phyloP scores from a whole-genome alignment of 1,139 yeast genomes.

The Suhomyces maxii region DNA sequence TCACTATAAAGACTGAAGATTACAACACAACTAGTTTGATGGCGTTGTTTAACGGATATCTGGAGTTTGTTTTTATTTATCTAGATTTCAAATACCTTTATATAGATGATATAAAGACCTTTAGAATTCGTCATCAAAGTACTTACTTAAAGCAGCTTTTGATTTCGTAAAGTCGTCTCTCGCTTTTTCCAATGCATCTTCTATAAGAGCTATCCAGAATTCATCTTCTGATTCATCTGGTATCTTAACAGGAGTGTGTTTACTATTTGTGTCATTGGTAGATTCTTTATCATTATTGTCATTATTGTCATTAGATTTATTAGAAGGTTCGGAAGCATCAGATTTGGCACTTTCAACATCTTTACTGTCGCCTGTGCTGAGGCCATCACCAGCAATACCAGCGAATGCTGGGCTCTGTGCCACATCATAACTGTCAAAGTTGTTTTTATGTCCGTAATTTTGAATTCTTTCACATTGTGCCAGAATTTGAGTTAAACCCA shows the following conservation, averaged over 20 bases:
- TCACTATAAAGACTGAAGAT: not conserved
- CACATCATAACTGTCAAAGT: constrained; percentile 44
- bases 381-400: not conserved
- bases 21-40: not conserved
- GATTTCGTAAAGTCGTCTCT: constrained; percentile 58
- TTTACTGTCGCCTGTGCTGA: not conserved
- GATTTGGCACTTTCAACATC: not conserved
- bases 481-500: constrained; percentile 81
- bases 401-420: constrained; percentile 7
- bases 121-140: constrained; percentile 53
- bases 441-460: constrained; percentile 68
- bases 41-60: not conserved
- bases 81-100: constrained; percentile 1
- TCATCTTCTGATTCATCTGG: constrained; percentile 29
- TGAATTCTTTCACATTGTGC: constrained; percentile 91
- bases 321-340: not conserved
- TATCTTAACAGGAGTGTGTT: constrained; percentile 2
- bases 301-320: constrained; percentile 4
- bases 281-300: constrained; percentile 7
- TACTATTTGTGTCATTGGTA: constrained; percentile 2
- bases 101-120: constrained; percentile 1
- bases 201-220: constrained; percentile 51
- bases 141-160: constrained; percentile 56
- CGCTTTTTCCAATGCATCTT: constrained; percentile 59
- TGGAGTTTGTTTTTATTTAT: constrained; percentile 1